These are phyloP conservation scores for Boletus insuetus DNA, from an alignment of 768 basidiomycete species.

Conservation along the genomic window DNA sequence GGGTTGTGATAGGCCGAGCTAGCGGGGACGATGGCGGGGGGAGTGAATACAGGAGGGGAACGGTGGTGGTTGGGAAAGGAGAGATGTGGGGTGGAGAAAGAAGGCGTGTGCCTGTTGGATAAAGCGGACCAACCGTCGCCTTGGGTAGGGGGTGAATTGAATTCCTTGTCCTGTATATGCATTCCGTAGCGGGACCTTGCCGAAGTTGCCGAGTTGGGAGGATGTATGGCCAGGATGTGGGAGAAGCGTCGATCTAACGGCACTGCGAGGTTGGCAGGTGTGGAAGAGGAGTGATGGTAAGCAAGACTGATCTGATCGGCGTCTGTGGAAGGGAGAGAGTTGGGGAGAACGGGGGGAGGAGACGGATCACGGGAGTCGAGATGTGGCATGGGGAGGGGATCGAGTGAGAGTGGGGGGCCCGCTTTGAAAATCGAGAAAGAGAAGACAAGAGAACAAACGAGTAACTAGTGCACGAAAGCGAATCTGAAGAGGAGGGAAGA, in stretches of 20 bases:
- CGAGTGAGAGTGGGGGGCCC: constrained; percentile 10
- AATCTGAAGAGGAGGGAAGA: constrained; percentile 14
- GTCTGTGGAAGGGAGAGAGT: constrained; percentile 24
- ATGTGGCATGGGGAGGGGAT: constrained; percentile 39
- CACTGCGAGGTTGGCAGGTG: constrained; percentile 5
- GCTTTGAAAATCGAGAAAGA: constrained; percentile 27
- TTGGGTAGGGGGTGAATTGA: constrained; percentile 21
- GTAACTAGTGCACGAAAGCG: constrained; percentile 32
- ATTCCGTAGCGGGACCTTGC: constrained; percentile 37
- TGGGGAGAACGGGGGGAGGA: constrained; percentile 30
- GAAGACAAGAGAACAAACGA: constrained; percentile 23
- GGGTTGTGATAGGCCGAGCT: constrained; percentile 15
- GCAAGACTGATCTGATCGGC: constrained; percentile 26
- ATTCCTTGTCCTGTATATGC: constrained; percentile 37
- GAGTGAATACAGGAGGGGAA: constrained; percentile 33
- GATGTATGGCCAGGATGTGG: constrained; percentile 12
- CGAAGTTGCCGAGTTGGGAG: constrained; percentile 23
- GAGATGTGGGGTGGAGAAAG: constrained; percentile 21
- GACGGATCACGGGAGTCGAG: constrained; percentile 42
- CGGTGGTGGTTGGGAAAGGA: constrained; percentile 48
- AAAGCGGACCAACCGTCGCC: constrained; percentile 31
- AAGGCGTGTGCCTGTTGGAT: constrained; percentile 35
- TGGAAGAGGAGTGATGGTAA: constrained; percentile 13
- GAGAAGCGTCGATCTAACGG: constrained; percentile 24
- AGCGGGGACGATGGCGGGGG: constrained; percentile 23